Percentiles rank a stretch among this genome's conserved stretches.
Conservation (phyloP, 140 eudicot genomes). For the Ambrosia hybrid region DNA sequence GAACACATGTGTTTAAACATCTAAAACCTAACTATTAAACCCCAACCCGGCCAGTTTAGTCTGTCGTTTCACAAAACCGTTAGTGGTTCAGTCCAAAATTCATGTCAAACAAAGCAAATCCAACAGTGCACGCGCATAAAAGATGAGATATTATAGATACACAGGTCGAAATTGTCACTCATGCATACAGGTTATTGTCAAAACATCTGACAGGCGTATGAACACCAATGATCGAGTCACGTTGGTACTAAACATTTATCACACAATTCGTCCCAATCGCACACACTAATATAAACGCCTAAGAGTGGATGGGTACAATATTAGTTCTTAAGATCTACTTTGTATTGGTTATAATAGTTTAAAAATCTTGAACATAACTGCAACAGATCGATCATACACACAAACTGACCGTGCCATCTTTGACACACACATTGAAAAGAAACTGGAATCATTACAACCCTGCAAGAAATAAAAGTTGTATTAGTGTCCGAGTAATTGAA, state of each 20-base stretch:
- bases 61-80: too few species aligned
- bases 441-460: slow-evolving; percentile 27
- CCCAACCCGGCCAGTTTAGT: too few species aligned
- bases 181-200: not conserved
- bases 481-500: not conserved
- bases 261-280: not conserved
- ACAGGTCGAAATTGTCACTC: not conserved
- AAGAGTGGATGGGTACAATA: slow-evolving; percentile 1
- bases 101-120: too few species aligned
- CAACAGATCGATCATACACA: not conserved
- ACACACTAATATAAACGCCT: not conserved
- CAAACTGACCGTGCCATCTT: not conserved
- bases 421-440: slow-evolving; percentile 6
- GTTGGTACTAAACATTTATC: not conserved
- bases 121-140: too few species aligned
- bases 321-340: slow-evolving; percentile 12
- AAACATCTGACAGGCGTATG: slow-evolving; percentile 1
- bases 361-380: not conserved
- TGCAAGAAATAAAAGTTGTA: slow-evolving; percentile 17
- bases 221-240: not conserved
- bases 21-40: too few species aligned
- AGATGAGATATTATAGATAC: too few species aligned
- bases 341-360: not conserved
- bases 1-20: too few species aligned
- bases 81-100: too few species aligned